Base-by-base conservation (phyloP, 2,329 filamentous ascomycete genomes). In the Bimuria novae-zelandiae region DNA sequence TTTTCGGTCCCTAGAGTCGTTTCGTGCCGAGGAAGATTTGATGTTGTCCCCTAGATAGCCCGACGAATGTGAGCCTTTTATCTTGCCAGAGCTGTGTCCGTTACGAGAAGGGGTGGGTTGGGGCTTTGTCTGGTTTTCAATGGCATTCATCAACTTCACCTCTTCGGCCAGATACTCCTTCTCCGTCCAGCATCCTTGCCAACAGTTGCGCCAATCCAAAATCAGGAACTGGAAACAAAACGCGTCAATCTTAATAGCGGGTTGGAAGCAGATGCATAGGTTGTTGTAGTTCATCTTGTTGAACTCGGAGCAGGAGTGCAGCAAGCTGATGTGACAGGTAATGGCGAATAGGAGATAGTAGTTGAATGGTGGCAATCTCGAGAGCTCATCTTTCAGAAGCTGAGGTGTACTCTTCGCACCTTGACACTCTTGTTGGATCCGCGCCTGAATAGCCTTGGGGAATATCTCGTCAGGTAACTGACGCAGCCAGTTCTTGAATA, bases 271-370 rank as follows among this genome's bases (percentile, higher is more conserved):
- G 64, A 97, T 96, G 76, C 92, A 96, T 21, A 97, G 80, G 61
- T 97, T 97, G 69, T 90, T 87, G 71, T 93, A 96, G 70, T 96
- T 91, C 93, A 97, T 97, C 79, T 96, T 96, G 82, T 97, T 97
- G 79, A 93, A 92, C 60, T 95, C 90, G 21, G 92, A 89, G 73
- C 96, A 93, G 1, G 90, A 92, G 63, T 96, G 86, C 8, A 97
- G 82, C 22, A 97, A 83, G 65, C 92, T 96, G 43, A 97, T 86
- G 67, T 97, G 93, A 75, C 93, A 97, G 29, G 93, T 97, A 64
- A 97, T 96, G 65, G 93, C 93, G 72, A 97, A 97, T 5, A 97
- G 85, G 12, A 97, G 87, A 70, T 97, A 97, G 76, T 97, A 97
- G 76, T 97, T 96, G 80, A 94, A 97, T 0, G 93, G 93, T 6